Evolutionary conservation across 176 grass and related monocot genomes (phyloP).

Genomic region (Avena atlantica): DNA sequence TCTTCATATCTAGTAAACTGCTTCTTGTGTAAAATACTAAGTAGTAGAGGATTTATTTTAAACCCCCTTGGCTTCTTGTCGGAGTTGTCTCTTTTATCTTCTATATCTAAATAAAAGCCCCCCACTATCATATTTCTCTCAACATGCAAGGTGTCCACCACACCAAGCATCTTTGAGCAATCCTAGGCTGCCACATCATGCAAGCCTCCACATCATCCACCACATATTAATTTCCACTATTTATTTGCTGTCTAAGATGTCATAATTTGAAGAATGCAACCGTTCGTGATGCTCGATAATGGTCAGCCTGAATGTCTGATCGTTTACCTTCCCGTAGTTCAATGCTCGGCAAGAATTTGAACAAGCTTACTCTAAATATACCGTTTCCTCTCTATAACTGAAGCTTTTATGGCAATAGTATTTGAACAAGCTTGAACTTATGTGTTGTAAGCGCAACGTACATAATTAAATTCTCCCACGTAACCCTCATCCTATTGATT

Average conservation of each 20-base stretch:
- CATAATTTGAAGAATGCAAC: no score
- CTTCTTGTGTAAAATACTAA: no score
- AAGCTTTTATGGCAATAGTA: neutral
- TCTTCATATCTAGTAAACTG: no score
- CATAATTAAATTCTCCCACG: neutral
- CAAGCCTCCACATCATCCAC: no score
- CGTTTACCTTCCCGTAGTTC: neutral
- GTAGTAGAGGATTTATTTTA: no score
- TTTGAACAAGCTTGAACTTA: neutral
- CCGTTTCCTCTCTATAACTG: neutral
- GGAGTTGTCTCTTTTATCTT: no score
- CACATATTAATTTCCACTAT: no score
- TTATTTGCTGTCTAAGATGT: no score
- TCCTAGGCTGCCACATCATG: neutral
- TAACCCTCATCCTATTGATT: neutral
- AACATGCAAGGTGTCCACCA: neutral
- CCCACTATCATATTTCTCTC: no score
- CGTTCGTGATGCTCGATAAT: neutral
- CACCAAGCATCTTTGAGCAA: neutral
- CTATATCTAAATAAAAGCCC: no score
- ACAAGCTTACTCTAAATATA: neutral
- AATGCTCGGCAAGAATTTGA: neutral
- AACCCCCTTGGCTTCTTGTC: no score
- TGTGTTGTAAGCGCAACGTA: neutral
- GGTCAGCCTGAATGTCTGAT: neutral